Base-by-base conservation (phyloP, 2,329 filamentous ascomycete species). In the Plenodomus lindquistii region DNA sequence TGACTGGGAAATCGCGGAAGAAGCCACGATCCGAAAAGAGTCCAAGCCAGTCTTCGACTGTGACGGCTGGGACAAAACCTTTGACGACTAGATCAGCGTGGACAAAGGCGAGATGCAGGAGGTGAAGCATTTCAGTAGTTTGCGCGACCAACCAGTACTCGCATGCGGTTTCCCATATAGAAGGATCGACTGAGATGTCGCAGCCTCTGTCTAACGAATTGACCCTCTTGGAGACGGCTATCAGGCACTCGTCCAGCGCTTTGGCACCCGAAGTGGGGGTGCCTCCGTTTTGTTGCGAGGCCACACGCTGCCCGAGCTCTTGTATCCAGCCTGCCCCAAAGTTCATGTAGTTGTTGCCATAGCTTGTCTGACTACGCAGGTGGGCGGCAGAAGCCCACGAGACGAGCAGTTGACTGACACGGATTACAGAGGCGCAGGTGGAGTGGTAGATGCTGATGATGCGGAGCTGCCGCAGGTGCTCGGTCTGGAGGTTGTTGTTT, bases 81-180 rank as follows among this genome's bases (percentile, higher is more conserved):
- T 66, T 57, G 13, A 51, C 53, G 5, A 60, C 79, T 39, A 81
- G 74, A 54, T 88, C 85, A 27, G 91, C 73, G 17, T 88, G 78
- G 57, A 90, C 81, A 59, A 92, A 89, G 19, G 91, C 75, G 15
- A 91, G 78, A 40, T 90, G 86, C 71, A 94, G 77, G 35, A 86
- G 81, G 65, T 94, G 88, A 34, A 88, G 77, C 37, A 87, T 80
- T 69, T 96, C 90, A 13, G 85, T 83, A 18, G 91, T 75, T 20
- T 85, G 75, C 4, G 80, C 84, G 45, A 80, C 79, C 19, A 81
- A 72, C 84, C 87, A 93, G 42, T 81, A 77, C 29, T 82, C 79
- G 19, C 85, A 83, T 1, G 79, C 77, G 31, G 82, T 77, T 37
- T 83, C 79, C 18, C 80, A 78, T 19, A 82, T 75, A 10, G 75